phyloP scores from a whole-genome alignment of 169 alveolate species.

The Cyclospora cayetanensis region DNA sequence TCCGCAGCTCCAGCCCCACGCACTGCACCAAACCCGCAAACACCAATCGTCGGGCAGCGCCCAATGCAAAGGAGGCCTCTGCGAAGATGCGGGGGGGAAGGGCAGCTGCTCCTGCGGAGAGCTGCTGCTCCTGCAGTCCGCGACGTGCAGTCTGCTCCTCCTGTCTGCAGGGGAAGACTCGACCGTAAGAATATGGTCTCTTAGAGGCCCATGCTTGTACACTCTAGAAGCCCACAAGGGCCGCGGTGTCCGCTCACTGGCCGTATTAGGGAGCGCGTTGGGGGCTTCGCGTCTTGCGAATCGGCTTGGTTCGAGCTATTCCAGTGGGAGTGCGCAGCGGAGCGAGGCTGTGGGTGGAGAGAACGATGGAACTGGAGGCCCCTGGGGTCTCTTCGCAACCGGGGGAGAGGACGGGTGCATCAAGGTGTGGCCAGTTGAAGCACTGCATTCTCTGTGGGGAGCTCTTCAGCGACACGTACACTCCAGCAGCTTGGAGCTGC shows the following conservation, averaged over 20 bases:
- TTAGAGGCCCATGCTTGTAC: constrained; percentile 44
- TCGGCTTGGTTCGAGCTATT: background rate
- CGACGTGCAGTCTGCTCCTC: background rate
- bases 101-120: background rate
- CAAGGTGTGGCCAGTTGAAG: constrained; percentile 33
- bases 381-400: background rate
- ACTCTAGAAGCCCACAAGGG: constrained; percentile 63
- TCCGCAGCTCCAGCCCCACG: background rate
- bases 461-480: background rate
- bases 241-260: constrained; percentile 53
- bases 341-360: background rate
- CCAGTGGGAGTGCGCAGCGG: background rate
- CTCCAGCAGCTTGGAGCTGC: constrained; percentile 54
- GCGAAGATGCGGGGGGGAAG: background rate
- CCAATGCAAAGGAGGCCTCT: background rate
- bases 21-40: background rate
- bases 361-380: background rate
- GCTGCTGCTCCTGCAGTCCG: background rate
- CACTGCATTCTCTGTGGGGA: constrained; percentile 6
- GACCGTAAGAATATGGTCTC: constrained; percentile 59
- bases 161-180: constrained; percentile 67
- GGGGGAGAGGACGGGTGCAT: constrained; percentile 68
- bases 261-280: background rate
- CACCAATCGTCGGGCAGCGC: background rate
- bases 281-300: background rate